These are phyloP conservation scores for Erythrobasidium hasegawianum DNA, from an alignment of 1,284 basidiomycete species.

Conservation along the genomic window DNA sequence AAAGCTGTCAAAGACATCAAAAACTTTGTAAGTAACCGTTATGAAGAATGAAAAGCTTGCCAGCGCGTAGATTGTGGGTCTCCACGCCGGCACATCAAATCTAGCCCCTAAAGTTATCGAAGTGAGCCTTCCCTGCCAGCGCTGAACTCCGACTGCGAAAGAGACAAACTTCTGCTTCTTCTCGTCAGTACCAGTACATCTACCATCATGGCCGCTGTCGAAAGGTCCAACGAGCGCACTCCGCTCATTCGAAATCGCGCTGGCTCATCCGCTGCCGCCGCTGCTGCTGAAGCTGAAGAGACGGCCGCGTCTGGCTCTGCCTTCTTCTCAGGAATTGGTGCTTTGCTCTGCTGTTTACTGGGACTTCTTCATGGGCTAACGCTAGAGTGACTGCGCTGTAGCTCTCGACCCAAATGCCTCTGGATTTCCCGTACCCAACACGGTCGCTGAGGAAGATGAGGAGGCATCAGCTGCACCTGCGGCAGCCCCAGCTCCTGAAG, in stretches of 20 bases:
- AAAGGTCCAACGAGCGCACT: conserved; percentile 27
- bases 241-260: conserved; percentile 21
- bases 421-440: conserved; percentile 25
- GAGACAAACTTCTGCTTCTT: not conserved
- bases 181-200: not conserved
- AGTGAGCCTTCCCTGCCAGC: not conserved
- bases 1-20: not conserved
- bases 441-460: conserved; percentile 36
- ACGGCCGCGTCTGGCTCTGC: conserved; percentile 26
- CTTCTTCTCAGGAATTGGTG: conserved; percentile 32
- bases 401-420: conserved; percentile 38
- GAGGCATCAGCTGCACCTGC: conserved; percentile 17
- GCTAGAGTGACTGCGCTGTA: not conserved
- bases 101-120: not conserved
- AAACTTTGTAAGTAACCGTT: not conserved
- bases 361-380: not conserved
- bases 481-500: conserved; percentile 28
- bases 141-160: too few relatives aligned
- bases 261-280: conserved; percentile 3
- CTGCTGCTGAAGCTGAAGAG: conserved; percentile 19
- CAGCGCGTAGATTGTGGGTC: not conserved
- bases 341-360: not conserved
- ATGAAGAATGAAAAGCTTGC: not conserved
- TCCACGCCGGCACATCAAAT: not conserved
- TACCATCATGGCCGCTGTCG: conserved; percentile 28